Percentiles rank a stretch among this genome's conserved stretches.
Evolutionary conservation across 805 yeast species (phyloP).

Genomic region (Yamadazyma akitaensis): DNA sequence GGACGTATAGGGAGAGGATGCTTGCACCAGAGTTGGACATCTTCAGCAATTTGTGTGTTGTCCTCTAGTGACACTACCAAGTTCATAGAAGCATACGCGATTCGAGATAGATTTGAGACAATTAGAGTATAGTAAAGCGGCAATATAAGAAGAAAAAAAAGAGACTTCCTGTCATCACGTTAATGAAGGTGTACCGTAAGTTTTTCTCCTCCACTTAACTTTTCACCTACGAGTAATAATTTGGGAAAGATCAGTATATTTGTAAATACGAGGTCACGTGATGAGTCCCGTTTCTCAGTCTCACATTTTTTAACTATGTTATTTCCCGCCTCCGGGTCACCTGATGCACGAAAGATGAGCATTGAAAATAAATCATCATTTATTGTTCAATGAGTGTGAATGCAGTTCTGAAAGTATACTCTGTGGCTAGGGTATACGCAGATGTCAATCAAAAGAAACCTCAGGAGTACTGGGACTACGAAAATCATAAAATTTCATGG

Average conservation of each 20-base stretch:
- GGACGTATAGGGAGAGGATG: slow-evolving; percentile 4
- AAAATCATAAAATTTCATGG: slow-evolving; percentile 73
- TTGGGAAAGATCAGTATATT: too few relatives aligned
- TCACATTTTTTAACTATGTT: not conserved
- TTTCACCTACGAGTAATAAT: too few relatives aligned
- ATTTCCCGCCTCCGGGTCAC: not conserved
- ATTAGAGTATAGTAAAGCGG: not conserved
- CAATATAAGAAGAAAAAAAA: too few relatives aligned
- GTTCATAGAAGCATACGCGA: slow-evolving; percentile 4
- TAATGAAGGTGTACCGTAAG: not conserved
- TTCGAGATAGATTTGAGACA: not conserved
- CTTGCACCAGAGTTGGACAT: slow-evolving; percentile 22
- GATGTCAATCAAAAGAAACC: slow-evolving; percentile 76
- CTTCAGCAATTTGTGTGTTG: slow-evolving; percentile 12
- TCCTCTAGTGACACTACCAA: slow-evolving; percentile 5
- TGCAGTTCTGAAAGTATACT: slow-evolving; percentile 27
- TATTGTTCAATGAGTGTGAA: slow-evolving; percentile 5
- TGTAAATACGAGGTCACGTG: too few relatives aligned
- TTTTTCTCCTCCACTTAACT: too few relatives aligned
- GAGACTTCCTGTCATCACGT: not conserved
- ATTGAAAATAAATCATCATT: slow-evolving; percentile 1
- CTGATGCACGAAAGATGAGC: slow-evolving; percentile 1
- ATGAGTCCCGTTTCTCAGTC: too few relatives aligned
- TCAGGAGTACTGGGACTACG: slow-evolving; percentile 82
- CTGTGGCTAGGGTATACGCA: slow-evolving; percentile 77